phyloP scores from a whole-genome alignment of 1,284 basidiomycete species.

The Heliocybe sulcata region DNA sequence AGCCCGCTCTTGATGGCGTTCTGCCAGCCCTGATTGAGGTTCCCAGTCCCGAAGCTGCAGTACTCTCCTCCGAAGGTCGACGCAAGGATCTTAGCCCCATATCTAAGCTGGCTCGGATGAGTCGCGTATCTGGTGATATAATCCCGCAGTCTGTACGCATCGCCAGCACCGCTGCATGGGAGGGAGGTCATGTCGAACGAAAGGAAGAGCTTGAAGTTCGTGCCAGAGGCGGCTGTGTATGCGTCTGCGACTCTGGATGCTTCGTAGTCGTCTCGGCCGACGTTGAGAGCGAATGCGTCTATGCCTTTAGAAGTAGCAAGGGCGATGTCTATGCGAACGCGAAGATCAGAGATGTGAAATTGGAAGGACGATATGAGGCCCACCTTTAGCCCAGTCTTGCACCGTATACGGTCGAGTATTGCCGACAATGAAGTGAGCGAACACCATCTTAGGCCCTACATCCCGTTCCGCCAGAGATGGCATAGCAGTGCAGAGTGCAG shows the following conservation, averaged over 20 bases:
- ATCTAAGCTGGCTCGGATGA: conserved; percentile 34
- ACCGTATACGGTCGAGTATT: conserved; percentile 30
- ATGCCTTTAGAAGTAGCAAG: conserved; percentile 31
- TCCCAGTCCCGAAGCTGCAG: conserved; percentile 36
- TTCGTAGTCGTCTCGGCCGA: conserved; percentile 44
- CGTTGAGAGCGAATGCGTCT: conserved; percentile 37
- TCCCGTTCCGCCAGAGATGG: not conserved
- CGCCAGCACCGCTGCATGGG: conserved; percentile 28
- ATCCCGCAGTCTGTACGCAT: conserved; percentile 28
- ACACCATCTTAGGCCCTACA: conserved; percentile 11
- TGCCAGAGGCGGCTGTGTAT: conserved; percentile 16
- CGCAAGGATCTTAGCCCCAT: conserved; percentile 34
- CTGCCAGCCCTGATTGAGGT: conserved; percentile 24
- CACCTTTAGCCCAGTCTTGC: conserved; percentile 27
- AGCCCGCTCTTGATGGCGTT: conserved; percentile 19
- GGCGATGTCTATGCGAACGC: conserved; percentile 23
- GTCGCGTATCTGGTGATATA: conserved; percentile 33
- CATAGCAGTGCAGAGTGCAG: not conserved
- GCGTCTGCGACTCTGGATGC: conserved; percentile 39
- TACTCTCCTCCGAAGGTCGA: conserved; percentile 48
- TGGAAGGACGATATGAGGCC: conserved; percentile 2
- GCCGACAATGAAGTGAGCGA: conserved; percentile 31
- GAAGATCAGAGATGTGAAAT: not conserved
- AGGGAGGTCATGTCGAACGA: conserved; percentile 49
- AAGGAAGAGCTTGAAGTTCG: conserved; percentile 46